Evolutionary conservation across 306 rosid species (phyloP), one percentile per base, ranked within the genome.

Genomic region (Trifolium subterraneum): DNA sequence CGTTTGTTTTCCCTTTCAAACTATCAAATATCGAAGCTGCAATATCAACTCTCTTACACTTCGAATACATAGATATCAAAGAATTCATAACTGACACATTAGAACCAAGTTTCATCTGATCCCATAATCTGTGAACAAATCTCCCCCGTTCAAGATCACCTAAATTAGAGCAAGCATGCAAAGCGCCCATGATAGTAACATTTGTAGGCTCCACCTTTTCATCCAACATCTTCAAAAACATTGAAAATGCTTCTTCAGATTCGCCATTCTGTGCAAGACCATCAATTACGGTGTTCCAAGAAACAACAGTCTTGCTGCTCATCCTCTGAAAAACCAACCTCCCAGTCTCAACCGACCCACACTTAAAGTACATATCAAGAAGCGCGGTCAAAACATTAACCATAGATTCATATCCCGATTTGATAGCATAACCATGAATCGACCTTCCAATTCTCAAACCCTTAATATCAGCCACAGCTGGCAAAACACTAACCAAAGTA

Each of bases 11-110:
- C 45, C 75, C 83, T 54, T 47, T 77, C 81, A 91, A 78, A 65
- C 73, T 77, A 20, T 77, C 66, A 72, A 93, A 93, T 51, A 89
- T 47, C 0, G 86, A 70, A n/a, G 89, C 87, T 54, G 98, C 97
- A 1, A 87, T 75, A 63, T 93, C 97, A 56, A 88, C 88, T 77
- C 88, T 84, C 85, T 83, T 84, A 33, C 98, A 93, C 79, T 89
- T 93, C 1, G 93, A 89, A 83, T 93, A 93, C 98, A 89, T 91
- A 65, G 98, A 86, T 83, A 93, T 93, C 79, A 91, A 86, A 60
- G 98, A 89, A 73, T 93, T 93, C 91, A 82, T 84, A 8, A 91
- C 86, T 1, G 97, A 86, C 31, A 87, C 78, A 72, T 91, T 85
- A 50, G 76, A 82, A 64, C 71, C 78, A 58, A 91, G 80, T 39